These are phyloP conservation scores for Colletotrichum cordylinicola DNA, from an alignment of 2,329 filamentous ascomycete species.

Conservation along the genomic window DNA sequence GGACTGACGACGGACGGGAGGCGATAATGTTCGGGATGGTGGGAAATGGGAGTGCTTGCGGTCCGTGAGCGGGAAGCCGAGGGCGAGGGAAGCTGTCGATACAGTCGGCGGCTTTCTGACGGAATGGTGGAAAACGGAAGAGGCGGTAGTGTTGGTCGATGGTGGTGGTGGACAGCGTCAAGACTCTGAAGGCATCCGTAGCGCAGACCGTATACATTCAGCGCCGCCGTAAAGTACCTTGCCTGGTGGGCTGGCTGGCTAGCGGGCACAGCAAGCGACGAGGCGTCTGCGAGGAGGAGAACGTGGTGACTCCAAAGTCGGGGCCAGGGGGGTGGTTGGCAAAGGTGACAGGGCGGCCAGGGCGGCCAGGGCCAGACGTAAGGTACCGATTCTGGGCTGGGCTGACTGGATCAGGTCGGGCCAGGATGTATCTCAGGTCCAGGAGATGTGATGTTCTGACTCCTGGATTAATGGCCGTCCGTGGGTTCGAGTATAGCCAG, in stretches of 20 bases:
- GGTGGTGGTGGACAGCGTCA: neutral
- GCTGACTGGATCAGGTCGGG: neutral
- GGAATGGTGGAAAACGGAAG: neutral
- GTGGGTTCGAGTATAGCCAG: slow-evolving; percentile 7
- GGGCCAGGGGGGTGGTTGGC: slow-evolving; percentile 2
- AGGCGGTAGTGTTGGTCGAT: neutral
- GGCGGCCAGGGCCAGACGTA: slow-evolving; percentile 12
- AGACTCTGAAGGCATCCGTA: neutral
- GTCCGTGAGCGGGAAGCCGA: neutral
- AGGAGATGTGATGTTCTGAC: neutral
- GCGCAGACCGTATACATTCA: neutral
- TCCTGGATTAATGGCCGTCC: neutral
- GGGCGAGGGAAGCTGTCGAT: neutral
- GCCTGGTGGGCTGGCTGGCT: neutral
- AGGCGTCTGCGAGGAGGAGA: neutral
- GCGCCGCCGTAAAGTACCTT: neutral
- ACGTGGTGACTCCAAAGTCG: neutral
- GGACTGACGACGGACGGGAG: slow-evolving; percentile 5
- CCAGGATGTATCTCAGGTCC: neutral
- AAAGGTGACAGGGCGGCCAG: slow-evolving; percentile 3
- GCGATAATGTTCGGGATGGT: neutral
- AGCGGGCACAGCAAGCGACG: neutral
- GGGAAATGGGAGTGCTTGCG: neutral
- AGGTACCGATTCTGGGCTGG: slow-evolving; percentile 16
- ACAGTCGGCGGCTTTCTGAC: neutral